These are phyloP conservation scores for Cercophora scortea DNA, from an alignment of 495 filamentous ascomycete genomes.

Conservation along the genomic window DNA sequence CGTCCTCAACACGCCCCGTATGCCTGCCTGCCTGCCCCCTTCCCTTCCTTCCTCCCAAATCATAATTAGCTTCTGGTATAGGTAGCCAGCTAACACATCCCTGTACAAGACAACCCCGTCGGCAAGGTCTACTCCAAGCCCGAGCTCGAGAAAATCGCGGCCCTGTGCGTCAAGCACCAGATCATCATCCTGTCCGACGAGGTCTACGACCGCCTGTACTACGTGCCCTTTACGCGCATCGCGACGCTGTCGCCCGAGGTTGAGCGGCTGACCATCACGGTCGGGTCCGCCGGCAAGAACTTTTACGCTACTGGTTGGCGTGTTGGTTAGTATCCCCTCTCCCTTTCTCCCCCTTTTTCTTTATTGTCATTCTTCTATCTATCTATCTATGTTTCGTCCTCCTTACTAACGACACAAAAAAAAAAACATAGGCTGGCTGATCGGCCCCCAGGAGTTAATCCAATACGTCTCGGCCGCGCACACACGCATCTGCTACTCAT, in stretches of 20 bases:
- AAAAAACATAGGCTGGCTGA: slow-evolving; percentile 57
- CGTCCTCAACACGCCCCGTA: slow-evolving; percentile 64
- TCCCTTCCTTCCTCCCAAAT: slow-evolving; percentile 38
- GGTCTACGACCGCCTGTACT: slow-evolving; percentile 92
- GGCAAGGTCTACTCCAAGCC: slow-evolving; percentile 85
- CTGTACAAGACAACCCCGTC: slow-evolving; percentile 71
- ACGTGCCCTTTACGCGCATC: slow-evolving; percentile 87
- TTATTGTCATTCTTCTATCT: no score
- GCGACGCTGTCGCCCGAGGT: slow-evolving; percentile 84
- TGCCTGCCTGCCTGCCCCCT: slow-evolving; percentile 17
- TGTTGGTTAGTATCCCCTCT: slow-evolving; percentile 46
- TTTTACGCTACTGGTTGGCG: slow-evolving; percentile 98
- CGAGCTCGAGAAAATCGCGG: slow-evolving; percentile 79
- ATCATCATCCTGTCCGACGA: slow-evolving; percentile 95
- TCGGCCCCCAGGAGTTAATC: slow-evolving; percentile 81
- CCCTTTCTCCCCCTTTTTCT: not conserved
- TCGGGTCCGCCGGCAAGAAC: slow-evolving; percentile 93
- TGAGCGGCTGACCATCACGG: slow-evolving; percentile 78
- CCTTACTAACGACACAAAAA: not conserved
- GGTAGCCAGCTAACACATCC: slow-evolving; percentile 8
- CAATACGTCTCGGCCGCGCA: slow-evolving; percentile 89
- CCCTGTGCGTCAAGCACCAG: slow-evolving; percentile 86
- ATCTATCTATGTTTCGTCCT: not conserved
- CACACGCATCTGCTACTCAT: slow-evolving; percentile 93
- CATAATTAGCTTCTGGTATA: no score